Conservation (phyloP, 306 rosid species). For the Malus sylvestris region DNA sequence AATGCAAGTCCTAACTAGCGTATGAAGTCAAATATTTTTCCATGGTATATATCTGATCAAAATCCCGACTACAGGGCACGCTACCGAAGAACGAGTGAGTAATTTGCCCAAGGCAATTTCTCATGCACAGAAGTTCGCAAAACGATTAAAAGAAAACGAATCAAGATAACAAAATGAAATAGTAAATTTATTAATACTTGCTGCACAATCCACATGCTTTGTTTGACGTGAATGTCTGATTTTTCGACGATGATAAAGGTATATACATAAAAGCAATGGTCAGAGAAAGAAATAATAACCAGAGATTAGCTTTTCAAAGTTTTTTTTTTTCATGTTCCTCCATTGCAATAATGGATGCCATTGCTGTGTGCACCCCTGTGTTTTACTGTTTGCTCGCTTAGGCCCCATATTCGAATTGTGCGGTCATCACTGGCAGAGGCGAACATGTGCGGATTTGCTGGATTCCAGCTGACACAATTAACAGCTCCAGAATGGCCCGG, state of each 20-base stretch:
- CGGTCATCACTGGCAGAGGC: slow-evolving; percentile 98
- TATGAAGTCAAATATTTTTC: background rate
- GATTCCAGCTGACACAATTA: slow-evolving; percentile 96
- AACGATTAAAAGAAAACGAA: background rate
- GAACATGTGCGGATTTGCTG: slow-evolving; percentile 85
- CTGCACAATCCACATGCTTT: slow-evolving; percentile 54
- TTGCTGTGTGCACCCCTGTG: slow-evolving; percentile 52
- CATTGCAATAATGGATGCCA: slow-evolving; percentile 83
- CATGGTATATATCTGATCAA: too few relatives aligned
- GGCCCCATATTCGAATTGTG: slow-evolving; percentile 93
- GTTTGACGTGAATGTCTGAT: slow-evolving; percentile 63
- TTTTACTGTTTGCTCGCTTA: slow-evolving; percentile 50
- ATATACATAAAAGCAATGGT: slow-evolving; percentile 77
- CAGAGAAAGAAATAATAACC: slow-evolving; percentile 39
- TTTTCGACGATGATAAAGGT: slow-evolving; percentile 40
- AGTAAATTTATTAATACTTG: slow-evolving; percentile 50
- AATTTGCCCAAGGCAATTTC: background rate
- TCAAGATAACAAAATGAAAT: slow-evolving; percentile 9
- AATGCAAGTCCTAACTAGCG: background rate
- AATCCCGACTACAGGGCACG: too few relatives aligned
- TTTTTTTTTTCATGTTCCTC: slow-evolving; percentile 44
- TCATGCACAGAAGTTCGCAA: background rate
- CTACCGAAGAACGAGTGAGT: too few relatives aligned
- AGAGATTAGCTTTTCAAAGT: slow-evolving; percentile 16
- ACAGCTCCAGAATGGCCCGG: slow-evolving; percentile 96